These are phyloP conservation scores for Ruellia speciosa DNA, from an alignment of 305 asterid genomes.

Conservation along the genomic window DNA sequence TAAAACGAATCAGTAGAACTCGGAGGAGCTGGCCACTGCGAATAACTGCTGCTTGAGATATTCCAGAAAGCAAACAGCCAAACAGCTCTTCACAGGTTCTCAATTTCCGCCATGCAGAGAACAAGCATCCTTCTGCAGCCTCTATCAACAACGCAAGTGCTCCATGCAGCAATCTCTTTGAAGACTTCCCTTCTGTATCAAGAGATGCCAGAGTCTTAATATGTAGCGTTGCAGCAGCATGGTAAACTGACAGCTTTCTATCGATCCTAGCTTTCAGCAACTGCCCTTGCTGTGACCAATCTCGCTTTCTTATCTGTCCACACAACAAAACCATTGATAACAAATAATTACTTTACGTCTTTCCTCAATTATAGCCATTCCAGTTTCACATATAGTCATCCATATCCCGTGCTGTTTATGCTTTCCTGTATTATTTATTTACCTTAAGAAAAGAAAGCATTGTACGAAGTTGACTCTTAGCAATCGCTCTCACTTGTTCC, in stretches of 20 bases:
- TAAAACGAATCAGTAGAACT: slow-evolving; percentile 79
- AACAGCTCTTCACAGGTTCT: slow-evolving; percentile 95
- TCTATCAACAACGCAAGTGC: slow-evolving; percentile 80
- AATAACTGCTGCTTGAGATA: slow-evolving; percentile 74
- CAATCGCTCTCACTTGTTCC: slow-evolving; percentile 76
- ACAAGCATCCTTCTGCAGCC: slow-evolving; percentile 83
- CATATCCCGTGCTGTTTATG: slow-evolving; percentile 8
- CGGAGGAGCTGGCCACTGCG: slow-evolving; percentile 96
- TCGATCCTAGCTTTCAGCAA: slow-evolving; percentile 72
- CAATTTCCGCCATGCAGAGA: slow-evolving; percentile 80
- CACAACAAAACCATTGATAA: slow-evolving; percentile 23
- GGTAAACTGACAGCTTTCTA: slow-evolving; percentile 73
- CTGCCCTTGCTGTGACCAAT: slow-evolving; percentile 94
- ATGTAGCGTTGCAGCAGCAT: slow-evolving; percentile 79
- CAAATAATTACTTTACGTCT: slow-evolving; percentile 18
- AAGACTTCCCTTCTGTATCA: slow-evolving; percentile 80
- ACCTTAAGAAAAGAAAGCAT: slow-evolving; percentile 81
- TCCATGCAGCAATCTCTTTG: slow-evolving; percentile 83
- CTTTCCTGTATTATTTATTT: slow-evolving; percentile 13
- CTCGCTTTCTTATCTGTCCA: slow-evolving; percentile 80
- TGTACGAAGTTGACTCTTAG: slow-evolving; percentile 63
- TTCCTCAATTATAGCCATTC: slow-evolving; percentile 15
- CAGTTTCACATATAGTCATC: slow-evolving; percentile 14
- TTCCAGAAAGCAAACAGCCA: slow-evolving; percentile 78
- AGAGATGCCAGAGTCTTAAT: slow-evolving; percentile 63